These are phyloP conservation scores for Cadophora malorum DNA, from an alignment of 2,329 filamentous ascomycete species.

Conservation along the genomic window DNA sequence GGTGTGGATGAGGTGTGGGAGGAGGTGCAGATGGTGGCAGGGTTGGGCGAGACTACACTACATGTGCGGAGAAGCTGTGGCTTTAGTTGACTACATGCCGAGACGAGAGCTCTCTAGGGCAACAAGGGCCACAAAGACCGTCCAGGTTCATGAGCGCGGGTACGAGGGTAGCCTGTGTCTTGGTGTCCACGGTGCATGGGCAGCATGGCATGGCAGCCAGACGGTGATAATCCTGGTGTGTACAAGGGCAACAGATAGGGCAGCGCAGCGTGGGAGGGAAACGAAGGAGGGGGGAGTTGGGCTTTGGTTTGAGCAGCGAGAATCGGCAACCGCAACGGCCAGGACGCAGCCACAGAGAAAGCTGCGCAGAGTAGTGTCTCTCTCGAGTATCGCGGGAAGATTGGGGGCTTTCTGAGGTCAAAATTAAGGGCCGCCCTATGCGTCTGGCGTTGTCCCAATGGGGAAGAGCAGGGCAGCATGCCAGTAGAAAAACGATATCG, in stretches of 20 bases:
- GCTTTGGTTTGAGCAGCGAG: not conserved
- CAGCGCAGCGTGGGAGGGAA: conserved; percentile 12
- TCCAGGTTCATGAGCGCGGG: conserved; percentile 33
- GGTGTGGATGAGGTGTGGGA: conserved; percentile 2
- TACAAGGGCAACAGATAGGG: conserved; percentile 13
- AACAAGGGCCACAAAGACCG: conserved; percentile 5
- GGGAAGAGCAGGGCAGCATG: conserved; percentile 10
- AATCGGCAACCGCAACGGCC: not conserved
- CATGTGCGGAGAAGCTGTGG: conserved; percentile 43
- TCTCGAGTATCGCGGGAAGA: conserved; percentile 14
- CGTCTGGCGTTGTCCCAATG: conserved; percentile 15
- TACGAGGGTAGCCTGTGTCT: conserved; percentile 19
- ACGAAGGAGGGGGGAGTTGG: conserved; percentile 12
- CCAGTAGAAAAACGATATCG: conserved; percentile 10
- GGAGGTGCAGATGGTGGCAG: conserved; percentile 17
- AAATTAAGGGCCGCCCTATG: conserved; percentile 22
- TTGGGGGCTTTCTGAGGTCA: conserved; percentile 16
- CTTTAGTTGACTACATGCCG: conserved; percentile 38
- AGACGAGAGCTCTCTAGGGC: conserved; percentile 31
- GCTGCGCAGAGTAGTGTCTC: not conserved
- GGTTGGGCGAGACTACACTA: conserved; percentile 20
- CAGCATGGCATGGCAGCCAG: conserved; percentile 10
- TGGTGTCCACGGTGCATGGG: conserved; percentile 12
- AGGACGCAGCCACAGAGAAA: conserved; percentile 15
- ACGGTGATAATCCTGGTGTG: not conserved